Percentiles rank a stretch among this genome's conserved stretches.
Evolutionary conservation across 1,284 basidiomycete genomes (phyloP).

Genomic region (Taiwanofungus camphoratus): DNA sequence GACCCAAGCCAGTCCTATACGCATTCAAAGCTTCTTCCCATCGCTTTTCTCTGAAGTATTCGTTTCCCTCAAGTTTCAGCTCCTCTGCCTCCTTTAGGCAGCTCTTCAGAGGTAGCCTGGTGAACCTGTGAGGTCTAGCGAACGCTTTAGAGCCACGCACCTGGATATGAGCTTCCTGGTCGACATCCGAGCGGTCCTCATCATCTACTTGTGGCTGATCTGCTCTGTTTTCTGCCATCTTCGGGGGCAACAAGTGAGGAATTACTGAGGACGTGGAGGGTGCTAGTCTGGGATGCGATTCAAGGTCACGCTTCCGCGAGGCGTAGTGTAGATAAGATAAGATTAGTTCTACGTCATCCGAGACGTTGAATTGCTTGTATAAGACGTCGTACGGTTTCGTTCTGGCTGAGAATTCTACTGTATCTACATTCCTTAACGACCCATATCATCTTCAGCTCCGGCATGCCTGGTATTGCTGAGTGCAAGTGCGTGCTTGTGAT

Average conservation of each 20-base stretch:
- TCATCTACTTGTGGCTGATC: background rate
- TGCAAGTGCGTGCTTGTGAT: slow-evolving; percentile 54
- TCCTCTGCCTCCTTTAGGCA: slow-evolving; percentile 47
- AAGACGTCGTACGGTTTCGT: too few species aligned
- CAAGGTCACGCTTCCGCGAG: background rate
- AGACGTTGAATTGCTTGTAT: too few species aligned
- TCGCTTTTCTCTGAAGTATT: slow-evolving; percentile 40
- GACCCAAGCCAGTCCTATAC: slow-evolving; percentile 55
- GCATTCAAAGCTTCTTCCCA: slow-evolving; percentile 64
- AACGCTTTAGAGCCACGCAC: slow-evolving; percentile 6
- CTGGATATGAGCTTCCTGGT: slow-evolving; percentile 13
- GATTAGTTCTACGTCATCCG: background rate
- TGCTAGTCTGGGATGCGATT: background rate
- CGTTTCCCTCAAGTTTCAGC: slow-evolving; percentile 57
- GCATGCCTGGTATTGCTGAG: slow-evolving; percentile 43
- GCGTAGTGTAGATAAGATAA: slow-evolving; percentile 5
- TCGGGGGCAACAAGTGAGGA: too few species aligned
- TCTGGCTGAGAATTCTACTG: too few species aligned
- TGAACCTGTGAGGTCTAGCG: background rate
- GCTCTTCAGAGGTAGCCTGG: slow-evolving; percentile 28
- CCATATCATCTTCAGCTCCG: too few species aligned
- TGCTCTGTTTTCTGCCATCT: too few species aligned
- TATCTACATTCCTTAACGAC: too few species aligned
- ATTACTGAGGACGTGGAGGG: background rate
- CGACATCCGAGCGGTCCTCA: background rate